Conservation (phyloP, 305 asterid species). For the Solanum chacoense region DNA sequence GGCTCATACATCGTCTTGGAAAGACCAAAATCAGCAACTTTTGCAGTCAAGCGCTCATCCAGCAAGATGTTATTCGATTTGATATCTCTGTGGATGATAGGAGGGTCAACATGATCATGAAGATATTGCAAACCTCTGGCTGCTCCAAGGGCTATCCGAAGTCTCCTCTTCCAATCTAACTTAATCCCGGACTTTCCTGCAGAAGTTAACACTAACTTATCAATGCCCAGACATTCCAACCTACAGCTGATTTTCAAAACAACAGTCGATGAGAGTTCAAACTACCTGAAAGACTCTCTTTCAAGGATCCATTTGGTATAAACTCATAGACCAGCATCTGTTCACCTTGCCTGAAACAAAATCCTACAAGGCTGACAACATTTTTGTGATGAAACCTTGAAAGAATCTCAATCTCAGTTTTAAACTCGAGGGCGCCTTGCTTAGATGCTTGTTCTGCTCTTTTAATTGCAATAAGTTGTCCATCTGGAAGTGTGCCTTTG, state of each 20-base stretch:
- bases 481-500: conserved; percentile 40
- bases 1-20: conserved; percentile 36
- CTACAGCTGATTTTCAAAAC: neutral
- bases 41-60: conserved; percentile 42
- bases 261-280: neutral
- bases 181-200: conserved; percentile 43
- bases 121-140: conserved; percentile 52
- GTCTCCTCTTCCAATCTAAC: conserved; percentile 57
- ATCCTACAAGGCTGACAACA: conserved; percentile 46
- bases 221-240: conserved; percentile 39
- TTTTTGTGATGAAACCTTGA: conserved; percentile 72
- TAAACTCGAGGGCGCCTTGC: conserved; percentile 55
- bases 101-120: conserved; percentile 56
- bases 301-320: conserved; percentile 44
- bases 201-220: conserved; percentile 8
- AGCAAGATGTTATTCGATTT: conserved; percentile 49
- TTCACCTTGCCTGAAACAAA: conserved; percentile 50
- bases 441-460: conserved; percentile 50
- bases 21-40: conserved; percentile 70
- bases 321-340: conserved; percentile 61
- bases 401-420: conserved; percentile 67
- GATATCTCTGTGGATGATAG: conserved; percentile 57
- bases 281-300: conserved; percentile 46
- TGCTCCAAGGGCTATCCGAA: conserved; percentile 47
- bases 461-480: conserved; percentile 50